Percentiles rank a stretch among this genome's conserved stretches.
Conservation (phyloP, 1,284 basidiomycete genomes). For the Puccinia coronata region DNA sequence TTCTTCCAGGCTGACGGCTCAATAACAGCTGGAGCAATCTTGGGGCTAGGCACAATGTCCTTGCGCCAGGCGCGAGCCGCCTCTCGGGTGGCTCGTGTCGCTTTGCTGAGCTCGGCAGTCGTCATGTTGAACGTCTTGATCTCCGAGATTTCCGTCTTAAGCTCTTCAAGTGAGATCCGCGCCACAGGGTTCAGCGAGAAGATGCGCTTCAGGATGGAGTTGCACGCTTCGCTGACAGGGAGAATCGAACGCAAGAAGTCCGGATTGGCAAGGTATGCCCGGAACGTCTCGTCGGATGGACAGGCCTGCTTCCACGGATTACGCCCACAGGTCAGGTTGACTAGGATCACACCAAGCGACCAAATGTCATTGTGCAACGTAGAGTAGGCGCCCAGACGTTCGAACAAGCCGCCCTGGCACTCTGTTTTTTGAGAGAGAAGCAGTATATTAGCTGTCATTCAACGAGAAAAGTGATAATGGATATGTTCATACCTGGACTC, state of each 20-base stretch:
- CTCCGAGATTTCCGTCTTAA: conserved; percentile 66
- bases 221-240: conserved; percentile 69
- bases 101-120: conserved; percentile 63
- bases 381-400: conserved; percentile 67
- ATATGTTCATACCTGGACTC: conserved; percentile 73
- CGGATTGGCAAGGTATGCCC: conserved; percentile 68
- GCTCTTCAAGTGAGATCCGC: conserved; percentile 66
- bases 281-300: conserved; percentile 71
- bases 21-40: not conserved
- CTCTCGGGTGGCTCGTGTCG: conserved; percentile 58
- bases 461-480: conserved; percentile 5
- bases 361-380: conserved; percentile 81
- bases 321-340: conserved; percentile 83
- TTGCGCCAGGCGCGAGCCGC: conserved; percentile 54
- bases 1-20: conserved; percentile 21
- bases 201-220: conserved; percentile 65
- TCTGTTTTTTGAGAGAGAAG: conserved; percentile 63
- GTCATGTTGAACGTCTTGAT: conserved; percentile 71
- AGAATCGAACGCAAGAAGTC: conserved; percentile 71
- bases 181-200: conserved; percentile 61
- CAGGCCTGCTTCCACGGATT: conserved; percentile 84
- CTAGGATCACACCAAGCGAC: conserved; percentile 87
- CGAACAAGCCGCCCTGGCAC: conserved; percentile 81
- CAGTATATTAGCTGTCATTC: conserved; percentile 51
- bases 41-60: conserved; percentile 31